A percentile compares a stretch with the other conserved stretches of the same genome.
These are phyloP conservation scores for Aspergillus pseudonomiae DNA, from an alignment of 2,329 filamentous ascomycete genomes.

Conservation along the genomic window DNA sequence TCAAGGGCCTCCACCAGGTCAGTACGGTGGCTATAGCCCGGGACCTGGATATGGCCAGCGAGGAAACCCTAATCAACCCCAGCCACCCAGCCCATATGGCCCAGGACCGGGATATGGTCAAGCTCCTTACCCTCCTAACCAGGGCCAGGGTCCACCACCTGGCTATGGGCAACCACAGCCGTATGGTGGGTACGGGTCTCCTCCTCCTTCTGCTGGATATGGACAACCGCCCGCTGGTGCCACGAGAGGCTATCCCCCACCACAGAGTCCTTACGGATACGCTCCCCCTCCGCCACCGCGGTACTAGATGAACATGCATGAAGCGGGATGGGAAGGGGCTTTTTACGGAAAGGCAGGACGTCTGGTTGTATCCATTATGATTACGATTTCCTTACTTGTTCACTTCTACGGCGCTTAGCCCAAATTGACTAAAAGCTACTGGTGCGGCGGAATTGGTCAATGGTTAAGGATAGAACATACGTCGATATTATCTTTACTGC, in stretches of 20 bases:
- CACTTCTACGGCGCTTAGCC: not conserved
- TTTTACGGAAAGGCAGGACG: not conserved
- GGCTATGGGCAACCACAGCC: slow-evolving; percentile 28
- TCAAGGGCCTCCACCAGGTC: slow-evolving; percentile 35
- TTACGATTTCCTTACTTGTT: not conserved
- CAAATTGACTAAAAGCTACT: slow-evolving; percentile 2
- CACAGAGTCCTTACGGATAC: slow-evolving; percentile 24
- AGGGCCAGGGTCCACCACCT: slow-evolving; percentile 16
- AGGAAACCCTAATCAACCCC: slow-evolving; percentile 22
- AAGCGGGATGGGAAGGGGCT: not conserved
- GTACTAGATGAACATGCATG: slow-evolving; percentile 25
- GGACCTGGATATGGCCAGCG: slow-evolving; percentile 26
- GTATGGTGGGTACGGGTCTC: slow-evolving; percentile 28
- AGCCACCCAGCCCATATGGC: slow-evolving; percentile 10
- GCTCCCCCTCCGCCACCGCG: slow-evolving; percentile 28
- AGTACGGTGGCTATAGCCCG: slow-evolving; percentile 38
- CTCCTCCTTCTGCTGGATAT: slow-evolving; percentile 21
- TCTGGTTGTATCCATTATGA: slow-evolving; percentile 1
- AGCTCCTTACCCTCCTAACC: slow-evolving; percentile 13
- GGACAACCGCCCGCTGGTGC: slow-evolving; percentile 16
- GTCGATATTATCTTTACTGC: not conserved
- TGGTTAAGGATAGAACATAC: slow-evolving; percentile 1
- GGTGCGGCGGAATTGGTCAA: not conserved
- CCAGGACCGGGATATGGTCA: slow-evolving; percentile 16
- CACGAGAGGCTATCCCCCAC: slow-evolving; percentile 14